phyloP scores from a whole-genome alignment of 768 basidiomycete genomes.

The Dacryopinax spathularia region DNA sequence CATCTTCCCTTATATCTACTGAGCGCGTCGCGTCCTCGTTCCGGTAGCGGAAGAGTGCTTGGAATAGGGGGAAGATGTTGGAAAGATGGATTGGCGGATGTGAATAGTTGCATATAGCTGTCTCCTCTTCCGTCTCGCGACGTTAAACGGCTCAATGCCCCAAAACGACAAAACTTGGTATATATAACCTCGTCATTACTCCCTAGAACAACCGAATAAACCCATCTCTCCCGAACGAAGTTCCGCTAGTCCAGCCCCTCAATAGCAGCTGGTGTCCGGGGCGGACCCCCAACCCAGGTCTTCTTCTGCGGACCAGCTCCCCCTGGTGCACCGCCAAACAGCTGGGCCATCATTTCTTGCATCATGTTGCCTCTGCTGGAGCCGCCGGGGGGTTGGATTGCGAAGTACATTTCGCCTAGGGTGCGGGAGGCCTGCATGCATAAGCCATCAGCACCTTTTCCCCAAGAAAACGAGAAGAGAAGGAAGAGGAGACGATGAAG shows the following conservation, averaged over 20 bases:
- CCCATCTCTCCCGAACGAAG: too few relatives aligned
- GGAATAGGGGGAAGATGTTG: too few relatives aligned
- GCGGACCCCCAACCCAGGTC: not conserved
- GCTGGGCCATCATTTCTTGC: constrained; percentile 73
- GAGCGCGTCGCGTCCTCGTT: too few relatives aligned
- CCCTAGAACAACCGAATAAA: too few relatives aligned
- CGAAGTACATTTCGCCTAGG: constrained; percentile 67
- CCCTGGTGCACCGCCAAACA: constrained; percentile 53
- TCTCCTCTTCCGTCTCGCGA: too few relatives aligned
- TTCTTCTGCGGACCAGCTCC: not conserved
- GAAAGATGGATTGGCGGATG: too few relatives aligned
- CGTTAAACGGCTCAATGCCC: too few relatives aligned
- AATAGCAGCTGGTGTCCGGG: not conserved
- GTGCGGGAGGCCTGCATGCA: constrained; percentile 44
- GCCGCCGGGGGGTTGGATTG: constrained; percentile 59
- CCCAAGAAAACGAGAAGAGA: not conserved
- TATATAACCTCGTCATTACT: too few relatives aligned
- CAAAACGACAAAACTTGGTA: too few relatives aligned
- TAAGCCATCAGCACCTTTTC: not conserved
- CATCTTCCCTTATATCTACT: constrained; percentile 63
- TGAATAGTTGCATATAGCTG: too few relatives aligned
- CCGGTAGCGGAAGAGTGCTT: too few relatives aligned
- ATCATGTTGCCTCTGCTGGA: constrained; percentile 60
- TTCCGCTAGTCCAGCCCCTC: not conserved
- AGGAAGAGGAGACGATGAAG: not conserved